Conservation (phyloP, 2,329 filamentous ascomycete genomes). For the Neophaeococcomyces mojaviensis region DNA sequence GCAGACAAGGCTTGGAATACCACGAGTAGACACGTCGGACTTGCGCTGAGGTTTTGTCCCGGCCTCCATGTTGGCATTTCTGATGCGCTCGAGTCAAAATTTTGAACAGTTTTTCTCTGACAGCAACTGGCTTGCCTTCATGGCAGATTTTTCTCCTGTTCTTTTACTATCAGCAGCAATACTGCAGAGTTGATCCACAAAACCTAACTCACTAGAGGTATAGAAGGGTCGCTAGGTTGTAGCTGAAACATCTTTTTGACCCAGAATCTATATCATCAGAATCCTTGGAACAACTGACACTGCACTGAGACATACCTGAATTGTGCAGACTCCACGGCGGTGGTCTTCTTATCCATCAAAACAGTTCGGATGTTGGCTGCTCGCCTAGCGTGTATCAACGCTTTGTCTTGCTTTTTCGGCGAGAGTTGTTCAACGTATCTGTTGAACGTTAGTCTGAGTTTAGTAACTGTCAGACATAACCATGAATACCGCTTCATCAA, state of each 20-base stretch:
- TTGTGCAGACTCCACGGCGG: constrained; percentile 43
- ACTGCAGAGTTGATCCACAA: neutral
- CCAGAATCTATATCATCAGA: constrained; percentile 37
- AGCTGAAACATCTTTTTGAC: constrained; percentile 48
- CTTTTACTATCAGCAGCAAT: constrained; percentile 21
- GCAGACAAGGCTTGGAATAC: constrained; percentile 26
- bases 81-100: constrained; percentile 44
- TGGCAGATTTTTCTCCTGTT: constrained; percentile 40
- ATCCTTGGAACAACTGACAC: neutral
- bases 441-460: neutral
- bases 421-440: constrained; percentile 45
- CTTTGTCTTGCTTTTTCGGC: constrained; percentile 46
- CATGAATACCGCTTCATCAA: constrained; percentile 36
- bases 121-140: constrained; percentile 46
- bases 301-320: constrained; percentile 33
- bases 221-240: constrained; percentile 31
- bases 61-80: constrained; percentile 45
- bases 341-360: constrained; percentile 43
- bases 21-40: constrained; percentile 45
- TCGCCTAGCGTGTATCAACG: constrained; percentile 41
- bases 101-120: constrained; percentile 45
- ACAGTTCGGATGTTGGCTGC: constrained; percentile 42
- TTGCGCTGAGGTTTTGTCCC: constrained; percentile 46
- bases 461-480: neutral
- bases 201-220: constrained; percentile 29